Evolutionary conservation across 2,329 filamentous ascomycete species (phyloP).

Genomic region (Pseudogymnoascus sp.): DNA sequence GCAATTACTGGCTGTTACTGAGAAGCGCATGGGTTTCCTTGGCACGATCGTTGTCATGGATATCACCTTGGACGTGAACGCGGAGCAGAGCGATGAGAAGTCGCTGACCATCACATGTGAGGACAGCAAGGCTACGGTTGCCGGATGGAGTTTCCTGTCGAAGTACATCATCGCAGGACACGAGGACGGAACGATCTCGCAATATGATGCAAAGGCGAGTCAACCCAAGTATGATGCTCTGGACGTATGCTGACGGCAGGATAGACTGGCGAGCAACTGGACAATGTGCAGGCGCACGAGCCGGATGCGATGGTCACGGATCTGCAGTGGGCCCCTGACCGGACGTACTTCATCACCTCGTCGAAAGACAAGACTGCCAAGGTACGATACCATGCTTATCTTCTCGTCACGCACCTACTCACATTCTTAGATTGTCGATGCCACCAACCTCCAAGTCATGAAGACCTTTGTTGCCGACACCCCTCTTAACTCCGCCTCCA

Average conservation of each 20-base stretch:
- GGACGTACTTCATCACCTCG: slow-evolving; percentile 96
- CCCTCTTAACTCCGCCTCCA: slow-evolving; percentile 88
- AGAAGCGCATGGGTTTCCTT: slow-evolving; percentile 96
- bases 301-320: slow-evolving; percentile 72
- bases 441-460: slow-evolving; percentile 78
- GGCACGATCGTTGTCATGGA: slow-evolving; percentile 91
- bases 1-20: slow-evolving; percentile 85
- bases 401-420: slow-evolving; percentile 12
- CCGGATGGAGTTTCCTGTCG: slow-evolving; percentile 88
- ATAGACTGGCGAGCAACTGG: slow-evolving; percentile 70
- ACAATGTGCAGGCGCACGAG: slow-evolving; percentile 80
- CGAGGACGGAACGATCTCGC: slow-evolving; percentile 87
- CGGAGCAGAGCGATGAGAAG: slow-evolving; percentile 77
- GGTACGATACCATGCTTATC: slow-evolving; percentile 38
- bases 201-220: slow-evolving; percentile 80
- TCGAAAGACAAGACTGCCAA: slow-evolving; percentile 97
- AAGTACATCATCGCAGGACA: slow-evolving; percentile 98
- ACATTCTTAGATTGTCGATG: slow-evolving; percentile 60
- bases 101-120: slow-evolving; percentile 83
- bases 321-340: slow-evolving; percentile 87
- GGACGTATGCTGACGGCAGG: slow-evolving; percentile 16
- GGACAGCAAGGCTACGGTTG: slow-evolving; percentile 93
- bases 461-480: slow-evolving; percentile 92
- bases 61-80: slow-evolving; percentile 74
- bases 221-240: neutral